Conservation (phyloP, 768 basidiomycete genomes). For the Coprinopsis sp. region DNA sequence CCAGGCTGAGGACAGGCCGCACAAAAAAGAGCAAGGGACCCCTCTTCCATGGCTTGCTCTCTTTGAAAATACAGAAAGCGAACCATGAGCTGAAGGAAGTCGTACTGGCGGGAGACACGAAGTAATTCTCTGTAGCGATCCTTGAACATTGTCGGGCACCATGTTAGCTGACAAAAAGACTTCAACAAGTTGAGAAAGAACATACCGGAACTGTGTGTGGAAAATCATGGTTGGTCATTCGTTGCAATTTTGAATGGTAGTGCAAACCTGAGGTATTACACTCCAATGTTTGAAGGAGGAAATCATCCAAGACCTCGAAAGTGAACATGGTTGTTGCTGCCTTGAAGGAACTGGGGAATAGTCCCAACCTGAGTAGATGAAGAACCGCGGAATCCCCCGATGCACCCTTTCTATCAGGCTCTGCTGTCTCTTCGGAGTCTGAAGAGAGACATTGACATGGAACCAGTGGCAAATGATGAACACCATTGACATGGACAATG, state of each 20-base stretch:
- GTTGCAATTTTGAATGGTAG: slow-evolving; percentile 14
- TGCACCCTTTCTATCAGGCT: no score
- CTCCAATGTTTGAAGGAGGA: slow-evolving; percentile 13
- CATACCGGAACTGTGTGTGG: slow-evolving; percentile 7
- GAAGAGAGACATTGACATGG: slow-evolving; percentile 8
- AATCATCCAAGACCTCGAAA: slow-evolving; percentile 10
- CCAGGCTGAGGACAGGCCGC: slow-evolving; percentile 15
- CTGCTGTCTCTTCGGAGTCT: no score
- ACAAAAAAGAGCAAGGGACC: slow-evolving; percentile 15
- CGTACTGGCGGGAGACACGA: slow-evolving; percentile 10
- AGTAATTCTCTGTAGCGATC: slow-evolving; percentile 16
- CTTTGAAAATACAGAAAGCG: slow-evolving; percentile 9
- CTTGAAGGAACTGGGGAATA: slow-evolving; percentile 13
- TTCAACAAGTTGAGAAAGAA: background rate
- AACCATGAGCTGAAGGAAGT: slow-evolving; percentile 11
- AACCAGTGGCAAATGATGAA: slow-evolving; percentile 10
- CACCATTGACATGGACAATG: slow-evolving; percentile 12
- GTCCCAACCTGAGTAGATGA: slow-evolving; percentile 6
- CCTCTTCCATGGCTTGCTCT: background rate
- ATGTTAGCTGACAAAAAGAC: background rate
- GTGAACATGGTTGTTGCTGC: slow-evolving; percentile 14
- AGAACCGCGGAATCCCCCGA: slow-evolving; percentile 1
- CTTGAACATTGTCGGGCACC: background rate
- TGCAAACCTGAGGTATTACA: slow-evolving; percentile 15
- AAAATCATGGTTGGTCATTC: slow-evolving; percentile 13